These are phyloP conservation scores for Angomonas ambiguus DNA, from an alignment of 208 protist genomes.

Conservation along the genomic window DNA sequence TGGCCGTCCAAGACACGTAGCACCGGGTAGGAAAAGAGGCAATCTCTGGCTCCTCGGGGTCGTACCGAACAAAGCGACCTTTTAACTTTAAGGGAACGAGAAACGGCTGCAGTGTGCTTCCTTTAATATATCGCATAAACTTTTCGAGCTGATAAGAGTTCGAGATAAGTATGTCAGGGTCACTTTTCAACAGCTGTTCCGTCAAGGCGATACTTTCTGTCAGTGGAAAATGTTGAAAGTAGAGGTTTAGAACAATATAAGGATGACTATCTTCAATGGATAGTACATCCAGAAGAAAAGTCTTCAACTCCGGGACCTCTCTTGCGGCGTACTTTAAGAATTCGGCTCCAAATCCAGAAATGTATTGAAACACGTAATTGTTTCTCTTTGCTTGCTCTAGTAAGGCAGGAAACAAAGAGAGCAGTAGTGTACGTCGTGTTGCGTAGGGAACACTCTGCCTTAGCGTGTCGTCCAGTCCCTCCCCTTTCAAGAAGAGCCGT, in stretches of 20 bases:
- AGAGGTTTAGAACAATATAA: background rate
- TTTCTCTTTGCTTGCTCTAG: background rate
- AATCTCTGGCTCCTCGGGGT: background rate
- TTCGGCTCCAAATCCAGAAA: background rate
- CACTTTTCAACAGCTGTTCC: background rate
- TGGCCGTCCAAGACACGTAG: background rate
- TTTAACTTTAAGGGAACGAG: background rate
- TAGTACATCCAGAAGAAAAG: background rate
- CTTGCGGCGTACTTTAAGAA: background rate
- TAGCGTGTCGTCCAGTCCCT: background rate
- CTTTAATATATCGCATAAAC: background rate
- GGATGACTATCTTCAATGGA: background rate
- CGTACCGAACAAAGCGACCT: background rate
- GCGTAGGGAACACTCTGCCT: background rate
- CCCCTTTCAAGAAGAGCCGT: background rate
- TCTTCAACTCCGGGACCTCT: background rate
- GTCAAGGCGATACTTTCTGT: background rate
- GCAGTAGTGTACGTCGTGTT: background rate
- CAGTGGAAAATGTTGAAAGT: background rate
- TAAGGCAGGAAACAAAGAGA: background rate
- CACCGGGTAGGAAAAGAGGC: background rate
- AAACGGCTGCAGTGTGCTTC: background rate
- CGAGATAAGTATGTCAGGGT: background rate
- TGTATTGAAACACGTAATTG: background rate
- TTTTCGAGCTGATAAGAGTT: background rate